Evolutionary conservation across 257 asterid genomes (phyloP), one percentile per base, ranked within the genome.

Genomic region (Ophiorrhiza pumila): DNA sequence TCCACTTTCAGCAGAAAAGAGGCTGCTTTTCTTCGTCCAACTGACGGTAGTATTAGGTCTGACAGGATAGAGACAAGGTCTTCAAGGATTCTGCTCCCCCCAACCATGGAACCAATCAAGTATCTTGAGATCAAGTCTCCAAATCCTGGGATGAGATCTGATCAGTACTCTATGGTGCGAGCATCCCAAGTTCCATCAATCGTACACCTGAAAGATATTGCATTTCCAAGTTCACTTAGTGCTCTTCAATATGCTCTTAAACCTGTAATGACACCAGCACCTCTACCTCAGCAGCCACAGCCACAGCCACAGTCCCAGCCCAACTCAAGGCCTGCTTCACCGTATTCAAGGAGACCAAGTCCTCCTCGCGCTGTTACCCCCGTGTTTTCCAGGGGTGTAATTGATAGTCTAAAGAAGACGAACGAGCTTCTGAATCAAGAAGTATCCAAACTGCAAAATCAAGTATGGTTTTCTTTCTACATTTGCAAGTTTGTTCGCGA

Each of bases 141-240:
- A 52, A 79, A 79, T 37, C 74, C 79, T 8, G 90, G 91, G 8
- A 59, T 72, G 18, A 77, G 64, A 71, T 41, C 84, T 17, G 97
- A 89, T 52, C 74, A 82, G 65, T 76, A 78, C 55, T 77, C 90
- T 57, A 82, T 89, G 14, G 86, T 91, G 15, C 84, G 98, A 53
- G 99, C 93, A 64, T 92, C 98, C 5, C 99, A 95, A 81, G 97
- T 95, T 77, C 99, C 99, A 0, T 86, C 92, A 52, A 88, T 87
- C 68, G 82, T 87, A 74, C 98, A 92, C 76, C 80, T 95, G 10
- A 95, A 89, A 85, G 99, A 95, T 76, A 72, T 92, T 42, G 90
- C 97, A 59, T 95, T 95, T 78, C 98, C 99, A 0, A 90, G 96
- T 80, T 92, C 99, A 29, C 91, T 95, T 12, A 90, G 99, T 65